Conservation (phyloP, 2,329 filamentous ascomycete species). For the Verticillium alfalfae region DNA sequence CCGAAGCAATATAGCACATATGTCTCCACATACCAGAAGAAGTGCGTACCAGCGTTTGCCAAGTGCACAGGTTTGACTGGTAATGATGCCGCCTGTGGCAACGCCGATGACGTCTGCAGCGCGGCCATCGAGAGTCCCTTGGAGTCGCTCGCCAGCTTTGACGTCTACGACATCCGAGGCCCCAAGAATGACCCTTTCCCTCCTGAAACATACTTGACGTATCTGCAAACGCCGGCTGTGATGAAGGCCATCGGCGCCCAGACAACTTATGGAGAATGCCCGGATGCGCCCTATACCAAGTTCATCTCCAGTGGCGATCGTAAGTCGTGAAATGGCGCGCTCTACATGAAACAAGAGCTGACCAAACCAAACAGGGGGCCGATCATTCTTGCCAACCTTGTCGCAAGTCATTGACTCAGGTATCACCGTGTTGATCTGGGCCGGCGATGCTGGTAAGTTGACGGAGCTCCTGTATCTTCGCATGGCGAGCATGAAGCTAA, state of each 20-base stretch:
- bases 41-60: constrained; percentile 13
- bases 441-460: constrained; percentile 41
- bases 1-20: constrained; percentile 4
- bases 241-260: constrained; percentile 38
- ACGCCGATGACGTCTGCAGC: constrained; percentile 18
- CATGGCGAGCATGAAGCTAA: neutral
- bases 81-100: constrained; percentile 18
- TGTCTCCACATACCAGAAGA: constrained; percentile 12
- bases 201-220: constrained; percentile 32
- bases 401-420: constrained; percentile 39
- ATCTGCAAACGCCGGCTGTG: constrained; percentile 29
- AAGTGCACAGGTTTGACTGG: constrained; percentile 13
- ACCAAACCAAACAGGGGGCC: constrained; percentile 21
- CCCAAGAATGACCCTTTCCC: constrained; percentile 27
- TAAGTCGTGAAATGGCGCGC: constrained; percentile 8
- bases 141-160: constrained; percentile 23
- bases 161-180: constrained; percentile 40
- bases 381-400: constrained; percentile 37
- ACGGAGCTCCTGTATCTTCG: neutral
- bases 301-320: constrained; percentile 34
- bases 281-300: constrained; percentile 25
- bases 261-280: constrained; percentile 32
- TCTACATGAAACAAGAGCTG: too few species aligned
- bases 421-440: constrained; percentile 46
- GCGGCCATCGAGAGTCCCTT: constrained; percentile 16